Base-by-base conservation (phyloP, 306 rosid species). In the Parietaria judaica region DNA sequence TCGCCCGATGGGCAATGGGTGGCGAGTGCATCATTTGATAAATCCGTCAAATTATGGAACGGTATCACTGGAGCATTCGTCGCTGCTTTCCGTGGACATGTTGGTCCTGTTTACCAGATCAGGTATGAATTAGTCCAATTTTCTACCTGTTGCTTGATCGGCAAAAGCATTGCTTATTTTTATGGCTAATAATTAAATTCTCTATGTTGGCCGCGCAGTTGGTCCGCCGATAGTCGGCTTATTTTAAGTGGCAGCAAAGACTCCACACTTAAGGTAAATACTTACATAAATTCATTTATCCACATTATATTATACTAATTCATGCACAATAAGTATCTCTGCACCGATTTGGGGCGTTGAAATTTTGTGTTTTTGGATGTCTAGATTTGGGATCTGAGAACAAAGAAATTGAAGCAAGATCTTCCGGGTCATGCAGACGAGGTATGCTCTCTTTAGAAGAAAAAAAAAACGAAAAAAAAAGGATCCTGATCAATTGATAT, bases 1-100 rank as follows among this genome's bases (percentile, higher is more conserved):
- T 92, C 99, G 23, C 99, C 99, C 64, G 99, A 92, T 61, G 99
- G 99, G 38, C 96, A 82, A 84, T 92, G 99, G 96, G 70, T 92
- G 56, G 96, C 99, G 37, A 92, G 95, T 76, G 95, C 90, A 55
- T 92, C 96, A 56, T 92, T 92, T 65, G 99, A 92, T 69, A 88
- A 85, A 70, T 92, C 99, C 58, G 96, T 92, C 56, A 92, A 89
- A 74, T 47, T 92, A 65, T 88, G 96, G 99, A 73, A 73, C 7
- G 65, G 96, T 54, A 74, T 76, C 41, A 88, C 95, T 3, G 99
- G 99, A 65, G 72, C 77, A 65, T 92, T 92, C 66, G 82, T 86
- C 38, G 78, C 90, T 41, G 94, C 86, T 65, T 86, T 92, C 35
- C 84, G 96, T 8, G 90, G 96, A 38, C 96, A 92, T 74, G 99